phyloP scores from a whole-genome alignment of 768 basidiomycete species.

The Suillus occidentalis region DNA sequence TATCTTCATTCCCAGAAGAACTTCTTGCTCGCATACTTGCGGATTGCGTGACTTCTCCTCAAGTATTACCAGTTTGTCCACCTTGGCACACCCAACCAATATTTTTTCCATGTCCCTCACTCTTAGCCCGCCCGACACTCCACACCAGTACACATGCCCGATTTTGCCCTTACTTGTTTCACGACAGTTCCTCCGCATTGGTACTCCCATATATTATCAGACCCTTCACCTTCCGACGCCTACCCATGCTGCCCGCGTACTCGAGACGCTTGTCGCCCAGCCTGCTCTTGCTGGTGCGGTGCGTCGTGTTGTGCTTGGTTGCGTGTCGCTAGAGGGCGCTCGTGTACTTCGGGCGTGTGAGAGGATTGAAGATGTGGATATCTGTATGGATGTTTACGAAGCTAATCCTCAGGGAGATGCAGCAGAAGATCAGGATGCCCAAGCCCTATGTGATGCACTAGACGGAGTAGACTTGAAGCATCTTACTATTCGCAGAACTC shows the following conservation, averaged over 20 bases:
- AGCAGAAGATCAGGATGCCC: constrained; percentile 24
- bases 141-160: constrained; percentile 19
- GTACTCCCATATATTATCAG: constrained; percentile 57
- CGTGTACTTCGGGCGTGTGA: constrained; percentile 36
- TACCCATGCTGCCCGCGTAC: constrained; percentile 38
- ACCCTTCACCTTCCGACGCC: constrained; percentile 45
- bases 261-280: constrained; percentile 36
- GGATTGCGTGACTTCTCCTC: constrained; percentile 27
- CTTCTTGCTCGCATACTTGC: constrained; percentile 48
- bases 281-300: constrained; percentile 42
- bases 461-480: constrained; percentile 40
- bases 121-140: constrained; percentile 7
- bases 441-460: constrained; percentile 44
- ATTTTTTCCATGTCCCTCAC: constrained; percentile 11
- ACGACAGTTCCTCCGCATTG: constrained; percentile 53
- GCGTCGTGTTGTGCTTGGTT: constrained; percentile 41
- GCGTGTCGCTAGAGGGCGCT: constrained; percentile 41
- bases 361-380: constrained; percentile 39
- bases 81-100: constrained; percentile 22
- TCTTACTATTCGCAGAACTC: constrained; percentile 53
- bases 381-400: constrained; percentile 30
- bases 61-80: constrained; percentile 22
- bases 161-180: constrained; percentile 49
- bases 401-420: constrained; percentile 7
- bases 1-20: constrained; percentile 40